phyloP scores from a whole-genome alignment of 139 green algal species.

The Coccomyxa sp. region DNA sequence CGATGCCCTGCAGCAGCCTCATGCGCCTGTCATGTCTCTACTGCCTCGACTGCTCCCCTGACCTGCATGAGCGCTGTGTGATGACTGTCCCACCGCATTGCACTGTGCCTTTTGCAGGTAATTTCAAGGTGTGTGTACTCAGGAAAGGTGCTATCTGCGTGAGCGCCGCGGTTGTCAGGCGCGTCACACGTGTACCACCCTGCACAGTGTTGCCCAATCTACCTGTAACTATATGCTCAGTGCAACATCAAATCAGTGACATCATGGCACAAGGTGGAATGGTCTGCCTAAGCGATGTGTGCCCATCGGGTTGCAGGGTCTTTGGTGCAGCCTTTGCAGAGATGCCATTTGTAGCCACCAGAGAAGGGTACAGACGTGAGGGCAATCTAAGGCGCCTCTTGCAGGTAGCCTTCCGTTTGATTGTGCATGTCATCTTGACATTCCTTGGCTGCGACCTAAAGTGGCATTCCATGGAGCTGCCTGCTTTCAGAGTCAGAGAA shows the following conservation, averaged over 20 bases:
- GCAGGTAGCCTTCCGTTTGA: conserved; percentile 17
- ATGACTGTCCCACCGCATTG: neutral
- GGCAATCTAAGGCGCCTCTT: conserved; percentile 61
- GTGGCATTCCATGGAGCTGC: neutral
- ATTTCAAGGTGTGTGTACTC: conserved; percentile 51
- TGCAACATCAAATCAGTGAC: no score
- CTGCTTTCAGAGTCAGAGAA: neutral
- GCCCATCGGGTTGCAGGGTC: conserved; percentile 34
- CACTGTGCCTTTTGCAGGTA: conserved; percentile 28
- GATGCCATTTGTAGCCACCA: conserved; percentile 66
- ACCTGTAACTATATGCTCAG: no score
- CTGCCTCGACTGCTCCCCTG: neutral
- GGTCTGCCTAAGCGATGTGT: neutral
- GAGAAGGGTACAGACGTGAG: conserved; percentile 46
- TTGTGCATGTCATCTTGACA: neutral
- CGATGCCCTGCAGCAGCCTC: neutral
- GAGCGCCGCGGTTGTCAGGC: conserved; percentile 51
- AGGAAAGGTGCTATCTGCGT: conserved; percentile 47
- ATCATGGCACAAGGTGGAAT: neutral
- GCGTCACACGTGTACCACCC: no score
- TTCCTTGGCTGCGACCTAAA: neutral
- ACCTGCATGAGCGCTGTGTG: neutral
- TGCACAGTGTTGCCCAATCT: no score
- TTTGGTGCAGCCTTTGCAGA: conserved; percentile 55
- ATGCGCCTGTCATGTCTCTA: neutral